Evolutionary conservation across 2,329 filamentous ascomycete species (phyloP).

Genomic region (Penicillium decumbens): DNA sequence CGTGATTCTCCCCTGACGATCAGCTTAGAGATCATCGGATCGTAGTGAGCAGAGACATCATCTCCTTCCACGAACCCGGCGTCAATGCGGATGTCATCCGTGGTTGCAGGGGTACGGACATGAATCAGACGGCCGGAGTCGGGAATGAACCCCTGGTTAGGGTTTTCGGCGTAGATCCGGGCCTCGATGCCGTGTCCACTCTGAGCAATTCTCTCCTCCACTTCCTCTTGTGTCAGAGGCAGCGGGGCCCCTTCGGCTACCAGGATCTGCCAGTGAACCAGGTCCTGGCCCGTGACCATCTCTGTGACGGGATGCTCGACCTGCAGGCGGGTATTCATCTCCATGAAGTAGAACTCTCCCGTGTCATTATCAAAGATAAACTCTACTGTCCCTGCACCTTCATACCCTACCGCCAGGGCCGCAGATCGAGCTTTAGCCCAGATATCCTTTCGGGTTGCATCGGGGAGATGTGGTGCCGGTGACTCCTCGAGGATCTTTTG

Average conservation of each 20-base stretch:
- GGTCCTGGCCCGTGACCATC: slow-evolving; percentile 68
- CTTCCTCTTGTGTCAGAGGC: slow-evolving; percentile 61
- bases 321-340: slow-evolving; percentile 77
- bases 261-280: slow-evolving; percentile 93
- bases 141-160: slow-evolving; percentile 84
- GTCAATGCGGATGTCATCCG: slow-evolving; percentile 78
- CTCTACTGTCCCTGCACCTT: slow-evolving; percentile 63
- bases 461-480: slow-evolving; percentile 58
- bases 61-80: slow-evolving; percentile 89
- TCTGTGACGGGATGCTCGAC: slow-evolving; percentile 95
- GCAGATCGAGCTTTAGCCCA: slow-evolving; percentile 63
- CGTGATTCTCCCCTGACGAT: slow-evolving; percentile 81
- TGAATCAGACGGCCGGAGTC: slow-evolving; percentile 87
- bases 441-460: slow-evolving; percentile 57
- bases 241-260: slow-evolving; percentile 69
- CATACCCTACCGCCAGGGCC: slow-evolving; percentile 60
- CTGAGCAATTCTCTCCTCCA: slow-evolving; percentile 65
- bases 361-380: slow-evolving; percentile 66
- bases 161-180: slow-evolving; percentile 93
- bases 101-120: slow-evolving; percentile 65
- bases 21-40: slow-evolving; percentile 98
- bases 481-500: slow-evolving; percentile 65
- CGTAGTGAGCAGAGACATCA: slow-evolving; percentile 89
- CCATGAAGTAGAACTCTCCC: slow-evolving; percentile 66
- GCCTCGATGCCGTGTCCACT: slow-evolving; percentile 90